These are phyloP conservation scores for Volutella citrinella DNA, from an alignment of 2,329 filamentous ascomycete genomes.

Conservation along the genomic window DNA sequence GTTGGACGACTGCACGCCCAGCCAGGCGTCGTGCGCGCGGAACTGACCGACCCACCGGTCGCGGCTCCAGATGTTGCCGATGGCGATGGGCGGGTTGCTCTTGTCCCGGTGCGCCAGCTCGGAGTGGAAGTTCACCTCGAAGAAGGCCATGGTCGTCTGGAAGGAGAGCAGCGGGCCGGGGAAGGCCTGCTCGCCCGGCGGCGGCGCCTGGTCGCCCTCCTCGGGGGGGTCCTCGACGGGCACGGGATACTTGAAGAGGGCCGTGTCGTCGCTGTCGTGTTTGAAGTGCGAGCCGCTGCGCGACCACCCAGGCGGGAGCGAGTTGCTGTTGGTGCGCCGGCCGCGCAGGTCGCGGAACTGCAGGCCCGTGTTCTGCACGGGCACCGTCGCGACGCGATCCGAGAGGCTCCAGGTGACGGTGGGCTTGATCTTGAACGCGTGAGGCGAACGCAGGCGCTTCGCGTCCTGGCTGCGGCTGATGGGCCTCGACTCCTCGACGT, in stretches of 20 bases:
- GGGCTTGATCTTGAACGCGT: conserved; percentile 37
- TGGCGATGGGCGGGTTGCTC: conserved; percentile 37
- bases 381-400: conserved; percentile 33
- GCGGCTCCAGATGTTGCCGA: conserved; percentile 40
- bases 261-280: conserved; percentile 38
- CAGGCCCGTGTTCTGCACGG: conserved; percentile 36
- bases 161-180: conserved; percentile 41
- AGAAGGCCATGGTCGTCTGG: conserved; percentile 35
- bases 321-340: conserved; percentile 26
- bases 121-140: conserved; percentile 39
- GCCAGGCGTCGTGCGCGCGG: conserved; percentile 43
- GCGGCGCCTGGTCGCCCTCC: conserved; percentile 27
- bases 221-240: conserved; percentile 35
- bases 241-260: conserved; percentile 41
- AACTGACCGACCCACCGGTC: conserved; percentile 40
- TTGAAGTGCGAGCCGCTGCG: conserved; percentile 34
- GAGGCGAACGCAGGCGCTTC: conserved; percentile 35
- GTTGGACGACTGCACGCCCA: conserved; percentile 45
- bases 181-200: conserved; percentile 27
- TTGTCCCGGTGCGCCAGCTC: conserved; percentile 34
- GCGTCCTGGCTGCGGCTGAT: conserved; percentile 28
- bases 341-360: conserved; percentile 37
- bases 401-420: conserved; percentile 39
- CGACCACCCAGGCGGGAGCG: conserved; percentile 39
- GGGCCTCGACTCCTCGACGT: conserved; percentile 36